A percentile compares a stretch with the other conserved stretches of the same genome.
phyloP scores from a whole-genome alignment of 2,329 filamentous ascomycete genomes.

The Fusarium torreyae region DNA sequence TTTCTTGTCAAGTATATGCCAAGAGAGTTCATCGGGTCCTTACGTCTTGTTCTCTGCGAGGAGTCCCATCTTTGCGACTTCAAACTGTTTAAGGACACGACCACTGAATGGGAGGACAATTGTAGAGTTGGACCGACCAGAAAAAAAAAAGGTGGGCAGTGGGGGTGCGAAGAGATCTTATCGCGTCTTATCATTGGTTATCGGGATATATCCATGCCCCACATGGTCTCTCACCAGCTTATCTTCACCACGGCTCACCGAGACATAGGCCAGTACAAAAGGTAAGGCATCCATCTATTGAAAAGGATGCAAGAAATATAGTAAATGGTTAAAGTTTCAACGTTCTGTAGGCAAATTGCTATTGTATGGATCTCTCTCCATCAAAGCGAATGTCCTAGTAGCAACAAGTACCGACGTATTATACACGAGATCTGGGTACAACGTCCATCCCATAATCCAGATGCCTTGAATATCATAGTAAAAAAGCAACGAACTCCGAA shows the following conservation, averaged over 20 bases:
- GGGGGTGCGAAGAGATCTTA: conserved; percentile 51
- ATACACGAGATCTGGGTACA: conserved; percentile 40
- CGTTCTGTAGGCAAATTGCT: conserved; percentile 15
- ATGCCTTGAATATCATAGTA: conserved; percentile 30
- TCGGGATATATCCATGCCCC: background rate
- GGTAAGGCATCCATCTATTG: background rate
- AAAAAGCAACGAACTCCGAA: conserved; percentile 40
- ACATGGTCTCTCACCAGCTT: conserved; percentile 13
- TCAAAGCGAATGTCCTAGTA: conserved; percentile 4
- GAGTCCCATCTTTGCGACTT: conserved; percentile 54
- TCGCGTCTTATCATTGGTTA: conserved; percentile 49
- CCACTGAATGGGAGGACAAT: conserved; percentile 21
- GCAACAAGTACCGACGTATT: conserved; percentile 38
- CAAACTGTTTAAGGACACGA: conserved; percentile 19
- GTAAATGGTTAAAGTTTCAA: background rate
- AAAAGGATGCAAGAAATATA: background rate
- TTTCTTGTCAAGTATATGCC: background rate
- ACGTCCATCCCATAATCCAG: conserved; percentile 18
- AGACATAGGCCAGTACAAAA: background rate
- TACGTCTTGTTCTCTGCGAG: conserved; percentile 57
- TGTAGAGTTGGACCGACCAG: conserved; percentile 27
- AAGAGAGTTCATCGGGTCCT: background rate
- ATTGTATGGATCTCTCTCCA: conserved; percentile 14
- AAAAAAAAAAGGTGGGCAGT: conserved; percentile 54
- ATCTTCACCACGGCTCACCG: conserved; percentile 36